Evolutionary conservation across 2,329 filamentous ascomycete species (phyloP).

Genomic region (Huntiella omanensis): DNA sequence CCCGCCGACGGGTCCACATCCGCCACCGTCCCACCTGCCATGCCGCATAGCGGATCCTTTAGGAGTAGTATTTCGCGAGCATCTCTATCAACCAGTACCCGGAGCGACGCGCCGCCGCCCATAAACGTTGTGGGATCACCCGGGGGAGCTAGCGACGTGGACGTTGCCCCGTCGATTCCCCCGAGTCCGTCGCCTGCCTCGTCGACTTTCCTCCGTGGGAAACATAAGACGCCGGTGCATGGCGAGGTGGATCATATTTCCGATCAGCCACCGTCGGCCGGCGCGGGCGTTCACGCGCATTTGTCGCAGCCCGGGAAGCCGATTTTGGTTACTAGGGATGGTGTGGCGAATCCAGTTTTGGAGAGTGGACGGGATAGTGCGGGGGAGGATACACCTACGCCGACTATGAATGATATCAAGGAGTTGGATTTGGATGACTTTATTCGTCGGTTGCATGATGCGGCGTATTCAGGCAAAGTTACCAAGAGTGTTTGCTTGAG

Average conservation of each 20-base stretch:
- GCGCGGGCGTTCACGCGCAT: constrained; percentile 35
- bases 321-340: constrained; percentile 69
- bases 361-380: constrained; percentile 23
- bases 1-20: constrained; percentile 12
- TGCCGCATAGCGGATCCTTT: constrained; percentile 12
- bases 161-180: constrained; percentile 7
- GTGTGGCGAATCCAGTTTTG: constrained; percentile 47
- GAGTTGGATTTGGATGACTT: constrained; percentile 91
- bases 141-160: constrained; percentile 11
- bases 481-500: constrained; percentile 95
- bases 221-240: constrained; percentile 55
- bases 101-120: constrained; percentile 16
- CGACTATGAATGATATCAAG: constrained; percentile 82
- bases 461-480: constrained; percentile 88
- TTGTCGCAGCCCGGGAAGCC: constrained; percentile 63
- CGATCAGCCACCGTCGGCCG: constrained; percentile 63
- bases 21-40: constrained; percentile 11
- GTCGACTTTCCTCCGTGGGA: constrained; percentile 57
- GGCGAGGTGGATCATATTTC: constrained; percentile 92
- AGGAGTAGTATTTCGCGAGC: constrained; percentile 5
- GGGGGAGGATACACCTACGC: constrained; percentile 19
- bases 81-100: constrained; percentile 2
- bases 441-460: constrained; percentile 84
- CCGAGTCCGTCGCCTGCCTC: constrained; percentile 36
- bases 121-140: constrained; percentile 21